These are phyloP conservation scores for Dunaliella salina DNA, from an alignment of 163 green algal genomes.

Conservation along the genomic window DNA sequence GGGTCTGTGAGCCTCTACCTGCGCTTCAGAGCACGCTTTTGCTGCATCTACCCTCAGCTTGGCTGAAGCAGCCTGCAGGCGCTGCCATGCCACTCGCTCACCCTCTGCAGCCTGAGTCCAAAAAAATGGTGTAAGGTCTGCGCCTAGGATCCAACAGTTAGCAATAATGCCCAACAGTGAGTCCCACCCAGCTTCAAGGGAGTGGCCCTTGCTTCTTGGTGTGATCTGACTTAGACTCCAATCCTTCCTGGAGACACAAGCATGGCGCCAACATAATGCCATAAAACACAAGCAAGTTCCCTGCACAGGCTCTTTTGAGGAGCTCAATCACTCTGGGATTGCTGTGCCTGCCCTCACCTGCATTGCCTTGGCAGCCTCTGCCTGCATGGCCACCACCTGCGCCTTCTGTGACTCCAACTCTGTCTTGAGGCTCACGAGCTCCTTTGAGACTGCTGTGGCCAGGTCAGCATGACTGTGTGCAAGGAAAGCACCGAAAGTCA, in stretches of 20 bases:
- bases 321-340: neutral
- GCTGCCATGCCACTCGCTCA: neutral
- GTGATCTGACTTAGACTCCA: no score
- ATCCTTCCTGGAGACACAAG: no score
- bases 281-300: no score
- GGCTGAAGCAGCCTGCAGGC: neutral
- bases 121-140: no score
- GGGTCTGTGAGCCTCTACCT: neutral
- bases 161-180: no score
- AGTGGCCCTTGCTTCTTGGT: no score
- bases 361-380: neutral
- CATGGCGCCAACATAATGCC: no score
- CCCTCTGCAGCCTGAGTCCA: slow-evolving; percentile 7
- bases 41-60: neutral
- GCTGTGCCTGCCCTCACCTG: neutral
- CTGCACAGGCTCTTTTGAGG: neutral
- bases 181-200: no score
- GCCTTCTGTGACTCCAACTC: neutral
- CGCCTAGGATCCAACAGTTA: no score
- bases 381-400: slow-evolving; percentile 1
- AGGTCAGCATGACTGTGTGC: neutral
- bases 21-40: neutral
- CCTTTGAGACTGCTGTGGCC: neutral
- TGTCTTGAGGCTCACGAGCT: neutral
- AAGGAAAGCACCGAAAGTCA: no score